These are phyloP conservation scores for Mycena metata DNA, from an alignment of 768 basidiomycete species.

Conservation along the genomic window DNA sequence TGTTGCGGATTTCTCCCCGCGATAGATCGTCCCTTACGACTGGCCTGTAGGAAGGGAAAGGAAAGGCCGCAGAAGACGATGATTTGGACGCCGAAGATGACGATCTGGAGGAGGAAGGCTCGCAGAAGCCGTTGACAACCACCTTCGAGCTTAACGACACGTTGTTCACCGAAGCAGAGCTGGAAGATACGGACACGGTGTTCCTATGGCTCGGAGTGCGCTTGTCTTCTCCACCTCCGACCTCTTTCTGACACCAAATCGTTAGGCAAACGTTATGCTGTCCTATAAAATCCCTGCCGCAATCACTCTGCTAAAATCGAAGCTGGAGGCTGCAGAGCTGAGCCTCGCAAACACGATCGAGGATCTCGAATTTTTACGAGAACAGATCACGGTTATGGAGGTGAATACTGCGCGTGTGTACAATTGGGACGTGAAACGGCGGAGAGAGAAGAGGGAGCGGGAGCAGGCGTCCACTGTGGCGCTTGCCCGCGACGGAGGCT, in stretches of 20 bases:
- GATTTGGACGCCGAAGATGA: slow-evolving; percentile 56
- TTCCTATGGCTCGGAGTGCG: slow-evolving; percentile 96
- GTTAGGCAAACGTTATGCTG: slow-evolving; percentile 96
- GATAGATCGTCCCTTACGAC: slow-evolving; percentile 18
- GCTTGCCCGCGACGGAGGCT: slow-evolving; percentile 15
- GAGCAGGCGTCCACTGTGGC: slow-evolving; percentile 47
- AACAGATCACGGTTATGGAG: slow-evolving; percentile 98
- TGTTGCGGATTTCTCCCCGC: slow-evolving; percentile 40
- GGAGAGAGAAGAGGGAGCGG: slow-evolving; percentile 68
- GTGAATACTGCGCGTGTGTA: slow-evolving; percentile 95
- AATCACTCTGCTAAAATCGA: slow-evolving; percentile 77
- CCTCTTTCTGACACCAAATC: not conserved
- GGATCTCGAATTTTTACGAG: slow-evolving; percentile 92
- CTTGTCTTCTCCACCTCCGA: slow-evolving; percentile 24
- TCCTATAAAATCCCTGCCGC: slow-evolving; percentile 91
- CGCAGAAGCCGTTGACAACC: slow-evolving; percentile 73
- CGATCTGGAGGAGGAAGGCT: slow-evolving; percentile 65
- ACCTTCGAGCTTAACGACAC: slow-evolving; percentile 98
- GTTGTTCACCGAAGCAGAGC: slow-evolving; percentile 90
- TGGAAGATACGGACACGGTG: slow-evolving; percentile 90
- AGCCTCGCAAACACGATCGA: slow-evolving; percentile 79
- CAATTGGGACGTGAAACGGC: slow-evolving; percentile 93
- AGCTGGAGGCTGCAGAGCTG: slow-evolving; percentile 78
- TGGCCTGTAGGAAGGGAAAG: slow-evolving; percentile 69
- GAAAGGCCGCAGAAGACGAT: slow-evolving; percentile 61